These are phyloP conservation scores for Gossypium lobatum DNA, from an alignment of 441 rosid species.

Conservation along the genomic window DNA sequence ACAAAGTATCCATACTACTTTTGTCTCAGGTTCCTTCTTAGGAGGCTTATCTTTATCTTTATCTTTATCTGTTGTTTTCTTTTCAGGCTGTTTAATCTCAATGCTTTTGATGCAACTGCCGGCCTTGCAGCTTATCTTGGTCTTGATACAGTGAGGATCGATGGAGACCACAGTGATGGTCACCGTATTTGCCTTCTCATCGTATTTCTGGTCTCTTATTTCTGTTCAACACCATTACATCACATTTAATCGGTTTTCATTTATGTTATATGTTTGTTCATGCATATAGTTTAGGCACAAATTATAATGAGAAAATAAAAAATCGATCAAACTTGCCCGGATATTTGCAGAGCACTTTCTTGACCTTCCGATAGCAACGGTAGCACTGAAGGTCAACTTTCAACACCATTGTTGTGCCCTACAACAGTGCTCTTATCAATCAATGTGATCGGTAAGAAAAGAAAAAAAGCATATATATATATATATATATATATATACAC, in stretches of 20 bases:
- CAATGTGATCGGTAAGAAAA: not conserved
- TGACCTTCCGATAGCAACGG: not conserved
- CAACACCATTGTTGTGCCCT: not conserved
- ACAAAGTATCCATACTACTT: not conserved
- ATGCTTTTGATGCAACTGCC: not conserved
- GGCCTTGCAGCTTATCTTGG: not conserved
- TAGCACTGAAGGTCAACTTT: not conserved
- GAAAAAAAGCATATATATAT: not conserved
- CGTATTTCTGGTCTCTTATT: not conserved
- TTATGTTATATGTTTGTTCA: not conserved
- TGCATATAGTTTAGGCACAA: not conserved
- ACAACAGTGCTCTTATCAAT: not conserved
- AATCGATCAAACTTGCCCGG: not conserved
- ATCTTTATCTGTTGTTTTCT: too few relatives aligned
- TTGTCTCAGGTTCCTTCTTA: too few relatives aligned
- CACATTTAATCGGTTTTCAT: not conserved
- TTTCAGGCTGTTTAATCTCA: not conserved
- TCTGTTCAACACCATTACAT: not conserved
- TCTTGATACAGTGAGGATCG: not conserved
- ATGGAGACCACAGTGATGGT: not conserved
- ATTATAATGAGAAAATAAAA: not conserved
- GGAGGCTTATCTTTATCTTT: too few relatives aligned
- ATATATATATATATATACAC: too few relatives aligned
- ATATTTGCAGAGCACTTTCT: not conserved
- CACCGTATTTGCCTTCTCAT: not conserved